A percentile compares a stretch with the other conserved stretches of the same genome.
phyloP scores from a whole-genome alignment of 208 protist genomes.

The Wallacemonas collosoma region DNA sequence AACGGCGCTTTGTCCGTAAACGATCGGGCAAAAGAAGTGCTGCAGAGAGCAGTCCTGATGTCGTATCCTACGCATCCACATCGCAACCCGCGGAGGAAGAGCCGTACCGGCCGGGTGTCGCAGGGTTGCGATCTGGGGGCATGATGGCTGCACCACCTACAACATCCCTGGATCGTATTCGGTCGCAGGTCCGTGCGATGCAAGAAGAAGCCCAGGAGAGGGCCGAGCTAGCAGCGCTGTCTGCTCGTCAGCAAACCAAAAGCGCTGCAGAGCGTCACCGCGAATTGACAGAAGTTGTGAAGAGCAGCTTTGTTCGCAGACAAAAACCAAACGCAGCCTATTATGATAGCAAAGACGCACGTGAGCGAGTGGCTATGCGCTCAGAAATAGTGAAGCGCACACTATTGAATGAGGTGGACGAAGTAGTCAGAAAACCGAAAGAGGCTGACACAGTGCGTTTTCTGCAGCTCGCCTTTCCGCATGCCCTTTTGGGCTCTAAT shows the following conservation, averaged over 20 bases:
- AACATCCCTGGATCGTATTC: conserved; percentile 66
- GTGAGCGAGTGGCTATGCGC: conserved; percentile 41
- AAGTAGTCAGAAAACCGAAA: conserved; percentile 56
- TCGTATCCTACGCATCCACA: no score
- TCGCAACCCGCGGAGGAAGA: background rate
- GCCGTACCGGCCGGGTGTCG: background rate
- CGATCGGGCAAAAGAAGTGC: background rate
- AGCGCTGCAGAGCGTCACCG: background rate
- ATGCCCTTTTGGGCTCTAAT: conserved; percentile 17
- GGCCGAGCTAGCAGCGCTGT: background rate
- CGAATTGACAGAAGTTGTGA: conserved; percentile 4
- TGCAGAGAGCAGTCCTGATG: background rate
- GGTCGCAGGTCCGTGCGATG: conserved; percentile 43
- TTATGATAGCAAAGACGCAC: conserved; percentile 57
- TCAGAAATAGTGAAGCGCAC: conserved; percentile 29
- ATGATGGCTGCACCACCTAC: conserved; percentile 55
- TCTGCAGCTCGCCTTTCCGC: conserved; percentile 49
- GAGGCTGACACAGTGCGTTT: conserved; percentile 50
- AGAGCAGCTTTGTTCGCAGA: conserved; percentile 11
- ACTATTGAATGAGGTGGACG: conserved; percentile 60
- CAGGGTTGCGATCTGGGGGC: conserved; percentile 23
- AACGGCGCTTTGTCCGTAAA: conserved; percentile 18
- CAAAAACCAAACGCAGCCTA: conserved; percentile 60
- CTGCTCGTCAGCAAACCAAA: background rate
- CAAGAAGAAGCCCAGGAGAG: conserved; percentile 10